Evolutionary conservation across 495 filamentous ascomycete genomes (phyloP).

Genomic region (Penicillium ucsense): DNA sequence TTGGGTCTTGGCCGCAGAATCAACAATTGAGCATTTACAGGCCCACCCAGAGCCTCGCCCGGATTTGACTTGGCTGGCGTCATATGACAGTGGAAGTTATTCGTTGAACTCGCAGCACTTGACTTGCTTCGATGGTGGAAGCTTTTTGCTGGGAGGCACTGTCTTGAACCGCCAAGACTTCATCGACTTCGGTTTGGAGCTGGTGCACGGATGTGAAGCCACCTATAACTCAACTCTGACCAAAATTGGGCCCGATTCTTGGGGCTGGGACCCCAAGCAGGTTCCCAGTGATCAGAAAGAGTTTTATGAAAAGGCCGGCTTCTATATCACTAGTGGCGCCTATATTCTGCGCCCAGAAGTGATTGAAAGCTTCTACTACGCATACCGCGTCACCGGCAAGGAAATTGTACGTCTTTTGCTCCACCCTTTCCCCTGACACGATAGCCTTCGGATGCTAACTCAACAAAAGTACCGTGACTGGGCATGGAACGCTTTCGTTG

Average conservation of each 20-base stretch:
- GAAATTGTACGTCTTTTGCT: slow-evolving; percentile 21
- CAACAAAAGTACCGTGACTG: slow-evolving; percentile 59
- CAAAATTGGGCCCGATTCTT: slow-evolving; percentile 70
- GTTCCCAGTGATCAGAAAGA: slow-evolving; percentile 37
- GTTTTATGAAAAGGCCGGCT: slow-evolving; percentile 60
- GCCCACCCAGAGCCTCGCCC: slow-evolving; percentile 61
- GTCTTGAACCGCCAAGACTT: slow-evolving; percentile 55
- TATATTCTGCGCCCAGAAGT: slow-evolving; percentile 80
- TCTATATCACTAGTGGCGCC: slow-evolving; percentile 52
- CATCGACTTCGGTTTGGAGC: slow-evolving; percentile 61
- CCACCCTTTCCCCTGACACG: neutral
- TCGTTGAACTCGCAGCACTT: slow-evolving; percentile 52
- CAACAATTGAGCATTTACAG: slow-evolving; percentile 59
- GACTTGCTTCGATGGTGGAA: slow-evolving; percentile 80
- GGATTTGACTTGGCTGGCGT: slow-evolving; percentile 66
- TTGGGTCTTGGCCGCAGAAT: slow-evolving; percentile 73
- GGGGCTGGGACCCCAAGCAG: slow-evolving; percentile 52
- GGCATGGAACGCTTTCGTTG: slow-evolving; percentile 74
- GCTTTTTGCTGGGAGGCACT: slow-evolving; percentile 76
- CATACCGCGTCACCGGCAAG: slow-evolving; percentile 68
- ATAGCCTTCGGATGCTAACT: slow-evolving; percentile 3
- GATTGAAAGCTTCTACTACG: slow-evolving; percentile 83
- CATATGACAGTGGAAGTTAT: slow-evolving; percentile 44
- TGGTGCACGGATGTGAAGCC: slow-evolving; percentile 64
- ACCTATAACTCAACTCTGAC: slow-evolving; percentile 63